phyloP scores from a whole-genome alignment of 345 rosid species.

The Salix udensis region DNA sequence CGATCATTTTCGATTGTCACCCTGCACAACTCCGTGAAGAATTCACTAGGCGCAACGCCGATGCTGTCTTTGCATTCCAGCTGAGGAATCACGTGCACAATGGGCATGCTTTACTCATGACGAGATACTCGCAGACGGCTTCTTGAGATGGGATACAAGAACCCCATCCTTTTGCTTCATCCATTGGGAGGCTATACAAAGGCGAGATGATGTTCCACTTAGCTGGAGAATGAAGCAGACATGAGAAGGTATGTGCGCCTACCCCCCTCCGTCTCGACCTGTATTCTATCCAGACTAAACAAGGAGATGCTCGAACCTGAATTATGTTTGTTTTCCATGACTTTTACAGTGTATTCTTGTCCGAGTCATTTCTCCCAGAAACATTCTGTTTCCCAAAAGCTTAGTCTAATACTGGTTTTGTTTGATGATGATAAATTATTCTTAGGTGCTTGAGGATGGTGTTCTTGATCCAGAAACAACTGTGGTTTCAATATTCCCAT shows the following conservation, averaged over 20 bases:
- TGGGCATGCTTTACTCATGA: slow-evolving; percentile 96
- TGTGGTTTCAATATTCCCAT: slow-evolving; percentile 93
- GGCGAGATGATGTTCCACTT: slow-evolving; percentile 96
- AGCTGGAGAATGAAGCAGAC: slow-evolving; percentile 98
- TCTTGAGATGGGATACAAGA: slow-evolving; percentile 93
- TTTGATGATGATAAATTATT: slow-evolving; percentile 2
- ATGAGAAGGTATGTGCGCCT: slow-evolving; percentile 63
- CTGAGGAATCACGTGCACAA: slow-evolving; percentile 97
- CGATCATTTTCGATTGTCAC: slow-evolving; percentile 83
- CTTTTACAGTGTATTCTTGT: not conserved
- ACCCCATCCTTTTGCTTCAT: slow-evolving; percentile 90
- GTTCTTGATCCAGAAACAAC: slow-evolving; percentile 99
- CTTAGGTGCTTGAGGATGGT: slow-evolving; percentile 92
- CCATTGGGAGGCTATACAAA: slow-evolving; percentile 96
- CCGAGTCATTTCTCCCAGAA: no score
- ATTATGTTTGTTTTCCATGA: not conserved
- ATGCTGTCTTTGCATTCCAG: slow-evolving; percentile 99
- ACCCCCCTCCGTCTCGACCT: not conserved
- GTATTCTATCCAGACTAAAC: not conserved
- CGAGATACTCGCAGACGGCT: slow-evolving; percentile 86
- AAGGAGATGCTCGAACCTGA: not conserved
- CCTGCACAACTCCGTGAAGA: slow-evolving; percentile 75
- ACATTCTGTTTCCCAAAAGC: not conserved
- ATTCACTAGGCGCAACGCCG: slow-evolving; percentile 76
- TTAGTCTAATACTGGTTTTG: not conserved